A percentile compares a stretch with the other conserved stretches of the same genome.
Evolutionary conservation across 441 rosid genomes (phyloP).

Genomic region (Syzygium syzygioides): DNA sequence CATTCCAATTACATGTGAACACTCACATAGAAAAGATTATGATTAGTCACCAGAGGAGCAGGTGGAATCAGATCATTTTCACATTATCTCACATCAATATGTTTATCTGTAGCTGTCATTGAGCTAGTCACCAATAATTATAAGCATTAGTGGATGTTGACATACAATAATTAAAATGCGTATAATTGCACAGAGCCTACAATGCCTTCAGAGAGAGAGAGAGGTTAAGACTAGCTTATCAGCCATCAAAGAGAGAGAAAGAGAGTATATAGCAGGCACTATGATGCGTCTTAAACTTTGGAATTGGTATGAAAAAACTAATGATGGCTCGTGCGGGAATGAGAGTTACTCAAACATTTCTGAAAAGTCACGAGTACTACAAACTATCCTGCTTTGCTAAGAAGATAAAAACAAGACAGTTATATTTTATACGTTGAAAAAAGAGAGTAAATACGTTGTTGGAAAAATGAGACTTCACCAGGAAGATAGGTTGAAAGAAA

Average conservation of each 20-base stretch:
- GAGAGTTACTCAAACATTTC: not conserved
- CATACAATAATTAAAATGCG: not conserved
- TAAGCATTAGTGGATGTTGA: not conserved
- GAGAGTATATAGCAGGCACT: not conserved
- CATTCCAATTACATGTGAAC: not conserved
- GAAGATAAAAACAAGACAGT: not conserved
- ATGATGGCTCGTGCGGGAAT: not conserved
- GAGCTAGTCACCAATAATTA: not conserved
- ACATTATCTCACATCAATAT: not conserved
- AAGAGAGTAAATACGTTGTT: not conserved
- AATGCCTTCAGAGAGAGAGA: no score
- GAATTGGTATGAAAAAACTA: not conserved
- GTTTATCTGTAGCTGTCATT: not conserved
- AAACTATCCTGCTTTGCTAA: not conserved
- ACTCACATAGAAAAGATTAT: not conserved
- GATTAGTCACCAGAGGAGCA: not conserved
- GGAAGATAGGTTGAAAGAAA: not conserved
- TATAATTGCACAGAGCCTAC: not conserved
- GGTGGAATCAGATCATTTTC: not conserved
- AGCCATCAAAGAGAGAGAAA: not conserved
- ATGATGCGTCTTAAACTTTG: accelerated
- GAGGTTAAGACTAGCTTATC: not conserved
- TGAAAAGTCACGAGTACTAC: not conserved
- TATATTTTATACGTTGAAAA: not conserved
- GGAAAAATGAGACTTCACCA: not conserved